Evolutionary conservation across 371 early-diverging fungal species (phyloP), one percentile per base, ranked within the genome.

Genomic region (Actinomucor elegans): DNA sequence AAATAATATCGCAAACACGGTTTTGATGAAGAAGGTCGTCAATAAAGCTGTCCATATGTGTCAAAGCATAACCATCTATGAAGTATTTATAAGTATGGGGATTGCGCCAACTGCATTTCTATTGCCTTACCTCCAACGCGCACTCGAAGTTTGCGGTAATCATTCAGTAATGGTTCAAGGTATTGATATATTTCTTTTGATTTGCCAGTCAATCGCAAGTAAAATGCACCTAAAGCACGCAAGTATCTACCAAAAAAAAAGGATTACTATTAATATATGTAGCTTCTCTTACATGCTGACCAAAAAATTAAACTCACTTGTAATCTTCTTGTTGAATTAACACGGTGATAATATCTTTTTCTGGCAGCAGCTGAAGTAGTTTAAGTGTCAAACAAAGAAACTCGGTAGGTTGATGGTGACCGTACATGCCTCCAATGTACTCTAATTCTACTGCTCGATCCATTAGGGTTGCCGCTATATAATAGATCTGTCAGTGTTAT

Each of bases 301-400:
- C n/a, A n/a, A n/a, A n/a, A n/a, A 44, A 18, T 28, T 0, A 15
- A 32, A 33, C 66, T 47, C 81, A 85, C 81, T 94, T 96, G 65
- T 84, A 88, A 36, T 93, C 89, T 44, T 86, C 83, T 49, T 92
- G 71, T 32, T 60, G 64, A 15, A 96, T 80, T 35, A 89, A 88
- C 45, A 89, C 89, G 45, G 84, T 66, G 6, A 96, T 67, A 63
- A 97, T 97, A 12, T 90, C 88, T 43, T 83, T 81, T 45, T 88
- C 86, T 6, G 98, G 98, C 61, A 94, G 91, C 10, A 97, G 70
- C 64, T 96, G 94, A 10, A 97, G 78, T 52, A 97, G 69, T 63
- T 95, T 96, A 23, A 96, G 79, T 1, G 82, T 68, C 12, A 96
- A 79, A 59, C 96, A 96, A 21, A 96, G 67, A 61, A 98, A 98